These are phyloP conservation scores for Penicillium hordei DNA, from an alignment of 2,329 filamentous ascomycete species.

Conservation along the genomic window DNA sequence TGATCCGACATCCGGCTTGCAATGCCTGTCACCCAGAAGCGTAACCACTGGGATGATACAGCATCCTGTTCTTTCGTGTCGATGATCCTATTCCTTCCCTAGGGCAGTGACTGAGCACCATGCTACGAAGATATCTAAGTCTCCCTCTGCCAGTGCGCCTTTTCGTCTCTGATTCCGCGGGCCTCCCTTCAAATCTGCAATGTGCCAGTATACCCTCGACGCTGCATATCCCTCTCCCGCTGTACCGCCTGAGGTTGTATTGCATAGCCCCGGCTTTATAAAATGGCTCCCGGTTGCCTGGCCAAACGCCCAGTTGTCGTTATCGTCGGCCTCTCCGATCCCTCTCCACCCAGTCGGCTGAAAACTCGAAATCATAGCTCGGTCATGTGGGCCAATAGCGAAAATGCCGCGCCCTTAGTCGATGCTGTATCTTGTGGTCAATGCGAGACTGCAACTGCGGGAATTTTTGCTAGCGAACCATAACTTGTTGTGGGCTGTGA, in stretches of 20 bases:
- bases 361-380: conserved; percentile 5
- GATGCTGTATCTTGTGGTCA: conserved; percentile 2
- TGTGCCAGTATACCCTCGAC: too few species aligned
- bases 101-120: too few species aligned
- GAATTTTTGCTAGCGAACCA: background rate
- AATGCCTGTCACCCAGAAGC: too few species aligned
- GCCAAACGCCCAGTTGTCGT: conserved; percentile 12
- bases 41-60: too few species aligned
- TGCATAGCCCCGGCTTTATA: too few species aligned
- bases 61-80: too few species aligned
- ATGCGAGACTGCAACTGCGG: conserved; percentile 1
- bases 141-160: background rate
- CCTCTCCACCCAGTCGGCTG: conserved; percentile 4
- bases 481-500: conserved; percentile 1
- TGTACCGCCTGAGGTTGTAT: too few species aligned
- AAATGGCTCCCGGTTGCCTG: conserved; percentile 2
- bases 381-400: conserved; percentile 15
- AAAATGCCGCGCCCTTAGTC: conserved; percentile 11
- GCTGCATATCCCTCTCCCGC: too few species aligned
- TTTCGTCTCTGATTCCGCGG: background rate
- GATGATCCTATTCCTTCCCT: too few species aligned
- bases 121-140: too few species aligned
- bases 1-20: too few species aligned
- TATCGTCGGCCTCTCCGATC: conserved; percentile 15
- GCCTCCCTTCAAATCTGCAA: background rate